Base-by-base conservation (phyloP, 2,329 filamentous ascomycete species). In the Alternaria burnsii region DNA sequence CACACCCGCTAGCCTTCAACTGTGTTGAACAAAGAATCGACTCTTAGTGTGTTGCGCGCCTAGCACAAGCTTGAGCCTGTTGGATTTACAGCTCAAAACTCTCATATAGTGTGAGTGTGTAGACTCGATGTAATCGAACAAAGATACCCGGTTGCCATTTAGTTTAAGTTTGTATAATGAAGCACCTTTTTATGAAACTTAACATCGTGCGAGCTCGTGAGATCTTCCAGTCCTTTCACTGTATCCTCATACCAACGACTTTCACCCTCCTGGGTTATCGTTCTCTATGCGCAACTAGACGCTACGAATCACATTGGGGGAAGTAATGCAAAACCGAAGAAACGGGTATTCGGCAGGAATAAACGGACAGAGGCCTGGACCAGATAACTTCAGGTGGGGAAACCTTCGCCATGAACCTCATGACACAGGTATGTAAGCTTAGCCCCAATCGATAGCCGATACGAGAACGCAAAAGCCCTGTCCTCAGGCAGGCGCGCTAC, bases 401-500 rank as follows among this genome's bases (percentile, higher is more conserved):
- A 26, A 8, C 11, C 24, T 44, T 7, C 20, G 5, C 20, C 22
- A 26, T 44, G 26, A 18, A 7, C 2, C 18, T 41, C 18, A 41
- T 14, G 5, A 41, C 18, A 41, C 18, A 11, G 18, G 18, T 14
- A 41, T 41, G 10, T 22, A 14, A 22, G 14, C 11, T 10, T 41
- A 5, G n/a, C 18, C n/a, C 7, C 10, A 41, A 5, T 5, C 9
- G 38, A n/a, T 20, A 20, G 38, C 16, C 20, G 38, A 41, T 20
- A 41, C 5, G 42, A 44, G 5, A 28, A 44, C 12, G 22, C 22
- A 18, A 16, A 26, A 24, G 20, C 22, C 47, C 48, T 59, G 46
- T 30, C 53, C 42, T 59, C 47, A 54, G 44, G 40, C 55, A 53
- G 34, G 9, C 44, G 52, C 47, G 36, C 20, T 46, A 38, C 38